phyloP scores from a whole-genome alignment of 106 monocot genomes.

The Allium sativum region DNA sequence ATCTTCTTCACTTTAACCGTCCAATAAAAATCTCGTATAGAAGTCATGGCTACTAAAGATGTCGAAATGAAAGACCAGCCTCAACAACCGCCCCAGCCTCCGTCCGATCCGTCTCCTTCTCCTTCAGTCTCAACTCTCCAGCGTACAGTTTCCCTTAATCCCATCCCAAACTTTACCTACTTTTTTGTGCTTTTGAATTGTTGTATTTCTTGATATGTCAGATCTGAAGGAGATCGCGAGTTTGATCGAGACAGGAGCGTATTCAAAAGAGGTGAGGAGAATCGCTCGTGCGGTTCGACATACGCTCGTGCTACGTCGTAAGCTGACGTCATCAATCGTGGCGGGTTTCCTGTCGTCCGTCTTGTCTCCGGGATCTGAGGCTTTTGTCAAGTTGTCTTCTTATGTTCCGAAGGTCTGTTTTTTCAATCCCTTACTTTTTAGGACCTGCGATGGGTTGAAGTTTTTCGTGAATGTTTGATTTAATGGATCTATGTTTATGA shows the following conservation, averaged over 20 bases:
- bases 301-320: slow-evolving; percentile 63
- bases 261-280: slow-evolving; percentile 77
- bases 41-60: neutral
- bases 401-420: slow-evolving; percentile 62
- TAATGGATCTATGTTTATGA: no score
- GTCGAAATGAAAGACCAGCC: slow-evolving; percentile 5
- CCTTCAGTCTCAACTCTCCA: slow-evolving; percentile 1
- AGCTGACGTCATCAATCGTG: slow-evolving; percentile 35
- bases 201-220: slow-evolving; percentile 5
- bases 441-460: neutral
- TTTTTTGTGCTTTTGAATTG: neutral
- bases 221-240: slow-evolving; percentile 87
- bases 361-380: slow-evolving; percentile 61
- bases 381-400: slow-evolving; percentile 36
- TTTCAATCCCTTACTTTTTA: neutral
- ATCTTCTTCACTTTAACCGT: neutral
- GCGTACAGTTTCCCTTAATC: slow-evolving; percentile 5
- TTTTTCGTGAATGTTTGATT: no score
- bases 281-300: slow-evolving; percentile 82
- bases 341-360: slow-evolving; percentile 38
- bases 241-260: slow-evolving; percentile 74
- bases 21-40: neutral
- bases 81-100: neutral
- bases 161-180: neutral
- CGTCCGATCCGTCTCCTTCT: neutral